Evolutionary conservation across 148 eudicot genomes (phyloP), one percentile per base, ranked within the genome.

Genomic region (Simmondsia chinensis): DNA sequence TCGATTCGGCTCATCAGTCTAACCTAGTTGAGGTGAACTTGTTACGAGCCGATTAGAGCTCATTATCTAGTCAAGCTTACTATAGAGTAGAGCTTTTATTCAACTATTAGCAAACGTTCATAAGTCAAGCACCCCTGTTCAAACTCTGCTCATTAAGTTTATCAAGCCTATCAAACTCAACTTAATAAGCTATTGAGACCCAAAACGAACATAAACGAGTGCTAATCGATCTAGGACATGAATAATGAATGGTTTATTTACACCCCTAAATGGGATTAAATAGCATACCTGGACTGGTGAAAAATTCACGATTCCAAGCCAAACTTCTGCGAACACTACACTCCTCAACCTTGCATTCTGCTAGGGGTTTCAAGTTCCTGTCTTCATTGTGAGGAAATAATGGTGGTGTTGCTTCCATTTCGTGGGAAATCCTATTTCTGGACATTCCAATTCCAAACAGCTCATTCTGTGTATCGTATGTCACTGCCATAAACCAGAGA

Each of bases 241-340:
- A 29, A 46, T 7, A 46, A 12, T 33, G 4, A n/a, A 35, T 10
- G 17, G 20, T 20, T 23, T 20, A n/a, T 8, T 3, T 8, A 52
- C 23, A 30, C 21, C 26, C 17, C 8, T 20, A 16, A 2, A 26
- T 23, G 8, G 11, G 17, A 40, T 1, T 20, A 10, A 27, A 28
- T 38, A 9, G 40, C 12, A 4, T 20, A 81, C 89, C 81, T 32
- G 78, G 76, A 71, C 67, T 61, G 1, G 71, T 72, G 53, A 74
- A 82, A 44, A 82, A 82, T 15, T 71, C 78, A 33, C 51, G 57
- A 53, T 77, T 81, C 89, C 89, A 81, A 39, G 76, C 84, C 61
- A 77, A 41, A 60, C 89, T 81, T 49, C 66, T 66, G 17, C 81
- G 63, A 8, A 61, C 33, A 45, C 38, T 52, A 27, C 63, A 68